Evolutionary conservation across 2,329 filamentous ascomycete genomes (phyloP).

Genomic region (Herpotrichia juniperi): DNA sequence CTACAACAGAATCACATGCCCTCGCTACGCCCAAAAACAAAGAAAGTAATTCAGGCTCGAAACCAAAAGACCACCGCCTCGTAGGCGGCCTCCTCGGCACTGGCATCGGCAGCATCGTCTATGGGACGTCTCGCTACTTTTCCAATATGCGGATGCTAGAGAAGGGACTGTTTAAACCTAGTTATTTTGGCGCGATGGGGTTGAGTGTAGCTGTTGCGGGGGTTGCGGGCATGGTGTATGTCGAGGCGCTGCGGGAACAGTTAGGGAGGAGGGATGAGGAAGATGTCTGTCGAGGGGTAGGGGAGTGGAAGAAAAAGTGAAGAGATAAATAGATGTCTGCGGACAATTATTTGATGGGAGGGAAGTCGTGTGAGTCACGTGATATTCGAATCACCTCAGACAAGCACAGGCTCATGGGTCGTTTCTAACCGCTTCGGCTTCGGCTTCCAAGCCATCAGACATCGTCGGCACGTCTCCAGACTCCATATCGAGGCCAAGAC

Average conservation of each 20-base stretch:
- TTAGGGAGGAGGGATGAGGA: background rate
- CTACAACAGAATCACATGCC: background rate
- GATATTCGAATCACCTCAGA: too few relatives aligned
- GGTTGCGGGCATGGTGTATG: slow-evolving; percentile 18
- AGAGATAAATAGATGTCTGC: too few relatives aligned
- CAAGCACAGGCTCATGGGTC: too few relatives aligned
- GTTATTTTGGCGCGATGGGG: slow-evolving; percentile 32
- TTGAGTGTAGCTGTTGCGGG: slow-evolving; percentile 33
- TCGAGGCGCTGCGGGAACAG: slow-evolving; percentile 13
- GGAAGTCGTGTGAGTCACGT: too few relatives aligned
- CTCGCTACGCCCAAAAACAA: background rate
- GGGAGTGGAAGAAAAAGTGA: too few relatives aligned
- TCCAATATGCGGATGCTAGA: slow-evolving; percentile 50
- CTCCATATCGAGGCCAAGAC: too few relatives aligned
- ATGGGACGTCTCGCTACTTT: slow-evolving; percentile 57
- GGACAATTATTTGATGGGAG: too few relatives aligned
- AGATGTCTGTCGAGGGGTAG: too few relatives aligned
- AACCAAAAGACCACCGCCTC: slow-evolving; percentile 28
- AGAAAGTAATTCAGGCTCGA: background rate
- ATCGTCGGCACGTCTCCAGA: too few relatives aligned
- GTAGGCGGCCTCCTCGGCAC: slow-evolving; percentile 50
- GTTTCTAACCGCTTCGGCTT: too few relatives aligned
- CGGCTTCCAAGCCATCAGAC: too few relatives aligned
- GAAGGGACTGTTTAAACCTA: slow-evolving; percentile 50
- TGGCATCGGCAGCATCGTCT: slow-evolving; percentile 54